A percentile compares a stretch with the other conserved stretches of the same genome.
These are phyloP conservation scores for Curvularia sp. DNA, from an alignment of 2,329 filamentous ascomycete genomes.

Conservation along the genomic window DNA sequence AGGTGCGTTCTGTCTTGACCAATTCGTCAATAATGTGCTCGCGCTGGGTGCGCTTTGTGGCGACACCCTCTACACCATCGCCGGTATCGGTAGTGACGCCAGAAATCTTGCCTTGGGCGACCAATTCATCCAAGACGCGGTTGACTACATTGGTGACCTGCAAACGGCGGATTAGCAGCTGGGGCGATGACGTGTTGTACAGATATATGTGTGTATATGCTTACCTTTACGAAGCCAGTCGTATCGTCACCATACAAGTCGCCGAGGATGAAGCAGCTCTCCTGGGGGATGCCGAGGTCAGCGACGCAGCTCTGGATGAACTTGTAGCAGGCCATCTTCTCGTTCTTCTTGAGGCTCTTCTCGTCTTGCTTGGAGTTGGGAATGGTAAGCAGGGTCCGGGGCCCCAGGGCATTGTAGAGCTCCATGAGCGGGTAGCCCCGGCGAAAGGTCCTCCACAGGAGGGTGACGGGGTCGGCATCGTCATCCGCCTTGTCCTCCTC, in stretches of 20 bases:
- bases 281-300: constrained; percentile 77
- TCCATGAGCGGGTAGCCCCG: constrained; percentile 83
- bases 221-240: constrained; percentile 92
- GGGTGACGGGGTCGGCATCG: constrained; percentile 82
- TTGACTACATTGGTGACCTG: constrained; percentile 92
- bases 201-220: not conserved
- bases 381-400: constrained; percentile 71
- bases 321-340: constrained; percentile 88
- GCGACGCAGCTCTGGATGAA: constrained; percentile 89
- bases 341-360: constrained; percentile 66
- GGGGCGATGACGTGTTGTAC: not conserved
- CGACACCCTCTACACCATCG: constrained; percentile 56
- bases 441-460: constrained; percentile 86
- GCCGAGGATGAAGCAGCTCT: constrained; percentile 88
- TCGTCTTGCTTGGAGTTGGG: constrained; percentile 70
- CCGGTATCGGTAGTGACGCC: constrained; percentile 52
- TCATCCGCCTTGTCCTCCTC: constrained; percentile 73
- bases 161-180: constrained; percentile 5
- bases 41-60: constrained; percentile 70
- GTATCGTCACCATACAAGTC: constrained; percentile 95
- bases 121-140: constrained; percentile 84
- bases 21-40: constrained; percentile 92
- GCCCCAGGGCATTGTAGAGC: constrained; percentile 86
- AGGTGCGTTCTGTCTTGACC: constrained; percentile 94
- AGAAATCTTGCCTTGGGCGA: constrained; percentile 74